Evolutionary conservation across 164 flowering plant species (phyloP).

Genomic region (Tinospora cordifolia): DNA sequence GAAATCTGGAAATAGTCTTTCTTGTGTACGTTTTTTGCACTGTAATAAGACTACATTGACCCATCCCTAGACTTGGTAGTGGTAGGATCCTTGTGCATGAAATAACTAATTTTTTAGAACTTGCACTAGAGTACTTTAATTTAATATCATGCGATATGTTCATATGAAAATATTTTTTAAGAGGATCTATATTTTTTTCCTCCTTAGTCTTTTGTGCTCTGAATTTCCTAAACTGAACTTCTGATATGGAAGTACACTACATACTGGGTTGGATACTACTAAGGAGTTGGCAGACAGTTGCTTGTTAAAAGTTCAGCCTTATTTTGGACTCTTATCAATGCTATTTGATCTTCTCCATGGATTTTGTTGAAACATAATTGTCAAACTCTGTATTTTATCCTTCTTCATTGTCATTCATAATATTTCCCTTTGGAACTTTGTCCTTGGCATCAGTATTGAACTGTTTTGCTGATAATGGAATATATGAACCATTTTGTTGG

Average conservation of each 20-base stretch:
- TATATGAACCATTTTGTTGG: not conserved
- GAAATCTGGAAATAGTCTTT: too few species aligned
- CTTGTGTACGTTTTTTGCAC: too few species aligned
- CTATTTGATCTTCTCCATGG: not conserved
- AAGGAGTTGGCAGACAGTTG: not conserved
- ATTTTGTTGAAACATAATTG: not conserved
- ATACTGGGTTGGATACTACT: not conserved
- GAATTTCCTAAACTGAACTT: not conserved
- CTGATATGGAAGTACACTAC: not conserved
- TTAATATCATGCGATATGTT: too few species aligned
- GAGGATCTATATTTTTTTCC: not conserved
- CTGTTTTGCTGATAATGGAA: not conserved
- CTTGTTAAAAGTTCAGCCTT: not conserved
- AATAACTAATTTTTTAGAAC: too few species aligned
- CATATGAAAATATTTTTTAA: too few species aligned
- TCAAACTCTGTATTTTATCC: too few species aligned
- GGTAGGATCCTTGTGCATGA: not conserved
- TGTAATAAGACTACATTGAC: too few species aligned
- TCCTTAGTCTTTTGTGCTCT: not conserved
- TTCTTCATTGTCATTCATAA: not conserved
- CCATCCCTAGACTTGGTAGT: too few species aligned
- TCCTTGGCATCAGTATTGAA: not conserved
- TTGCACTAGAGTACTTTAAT: too few species aligned
- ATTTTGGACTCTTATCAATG: not conserved
- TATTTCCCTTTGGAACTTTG: not conserved